Evolutionary conservation across 345 rosid species (phyloP).

Genomic region (Syzygium aqueum): DNA sequence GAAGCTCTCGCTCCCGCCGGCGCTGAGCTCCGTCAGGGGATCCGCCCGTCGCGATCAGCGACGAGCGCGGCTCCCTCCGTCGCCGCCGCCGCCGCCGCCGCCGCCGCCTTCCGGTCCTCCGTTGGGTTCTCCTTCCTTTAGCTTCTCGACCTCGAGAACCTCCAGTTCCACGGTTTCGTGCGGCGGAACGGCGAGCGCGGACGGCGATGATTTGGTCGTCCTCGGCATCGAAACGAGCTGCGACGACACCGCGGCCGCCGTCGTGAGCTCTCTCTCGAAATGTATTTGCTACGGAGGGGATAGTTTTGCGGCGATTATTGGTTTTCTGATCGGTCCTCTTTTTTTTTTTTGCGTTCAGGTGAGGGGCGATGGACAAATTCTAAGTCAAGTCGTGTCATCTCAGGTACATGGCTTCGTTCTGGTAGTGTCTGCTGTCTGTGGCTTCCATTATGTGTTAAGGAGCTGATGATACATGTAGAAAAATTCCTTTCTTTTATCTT

Average conservation of each 20-base stretch:
- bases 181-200: not conserved
- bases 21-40: slow-evolving; percentile 1
- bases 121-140: slow-evolving; percentile 1
- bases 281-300: not conserved
- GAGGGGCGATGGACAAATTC: slow-evolving; percentile 74
- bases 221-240: slow-evolving; percentile 97
- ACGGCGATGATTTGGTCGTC: slow-evolving; percentile 47
- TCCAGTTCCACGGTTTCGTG: not conserved
- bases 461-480: not conserved
- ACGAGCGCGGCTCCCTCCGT: not conserved
- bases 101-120: not conserved
- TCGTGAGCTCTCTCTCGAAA: slow-evolving; percentile 28
- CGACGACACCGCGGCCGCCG: slow-evolving; percentile 95
- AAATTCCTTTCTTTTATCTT: not conserved
- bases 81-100: not conserved
- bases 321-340: not conserved
- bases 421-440: not conserved
- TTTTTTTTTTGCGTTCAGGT: slow-evolving; percentile 34
- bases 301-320: not conserved
- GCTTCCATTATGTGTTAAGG: not conserved
- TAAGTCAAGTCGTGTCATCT: slow-evolving; percentile 90
- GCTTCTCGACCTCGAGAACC: slow-evolving; percentile 11
- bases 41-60: not conserved
- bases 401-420: slow-evolving; percentile 46
- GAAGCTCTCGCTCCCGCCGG: slow-evolving; percentile 9